Percentiles rank a stretch among this genome's conserved stretches.
Evolutionary conservation across 2,329 filamentous ascomycete genomes (phyloP).

Genomic region (Pseudogymnoascus sp.): DNA sequence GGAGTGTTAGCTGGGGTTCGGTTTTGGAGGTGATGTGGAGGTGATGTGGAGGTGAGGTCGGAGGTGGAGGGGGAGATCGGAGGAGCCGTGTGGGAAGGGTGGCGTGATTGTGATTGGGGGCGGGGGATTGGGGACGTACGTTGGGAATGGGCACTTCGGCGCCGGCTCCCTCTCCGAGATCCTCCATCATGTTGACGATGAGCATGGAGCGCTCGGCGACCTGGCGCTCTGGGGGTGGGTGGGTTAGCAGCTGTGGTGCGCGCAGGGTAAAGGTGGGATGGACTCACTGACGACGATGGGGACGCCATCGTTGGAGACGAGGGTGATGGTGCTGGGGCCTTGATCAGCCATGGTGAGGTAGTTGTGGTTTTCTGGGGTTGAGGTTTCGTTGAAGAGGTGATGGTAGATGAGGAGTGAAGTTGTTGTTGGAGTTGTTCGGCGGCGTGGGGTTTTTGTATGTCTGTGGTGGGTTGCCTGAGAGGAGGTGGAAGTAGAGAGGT

Average conservation of each 20-base stretch:
- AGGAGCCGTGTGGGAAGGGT: neutral
- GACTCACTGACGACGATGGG: slow-evolving; percentile 44
- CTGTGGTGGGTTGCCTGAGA: neutral
- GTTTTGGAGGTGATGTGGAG: neutral
- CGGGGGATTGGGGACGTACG: slow-evolving; percentile 36
- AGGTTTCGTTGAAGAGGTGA: neutral
- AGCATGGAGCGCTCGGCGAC: slow-evolving; percentile 88
- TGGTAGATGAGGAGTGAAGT: neutral
- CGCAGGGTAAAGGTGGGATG: slow-evolving; percentile 6
- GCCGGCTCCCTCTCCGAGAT: slow-evolving; percentile 61
- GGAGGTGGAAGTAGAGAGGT: neutral
- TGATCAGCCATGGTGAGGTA: slow-evolving; percentile 1
- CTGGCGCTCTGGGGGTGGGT: slow-evolving; percentile 55
- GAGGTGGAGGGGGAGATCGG: slow-evolving; percentile 14
- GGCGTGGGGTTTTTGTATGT: neutral
- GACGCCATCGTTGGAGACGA: slow-evolving; percentile 43
- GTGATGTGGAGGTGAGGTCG: neutral
- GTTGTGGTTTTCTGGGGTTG: neutral
- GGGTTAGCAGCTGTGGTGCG: slow-evolving; percentile 4
- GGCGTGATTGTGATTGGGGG: slow-evolving; percentile 11
- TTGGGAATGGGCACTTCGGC: slow-evolving; percentile 73
- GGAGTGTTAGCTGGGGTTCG: slow-evolving; percentile 13
- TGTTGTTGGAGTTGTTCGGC: neutral
- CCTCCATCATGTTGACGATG: slow-evolving; percentile 97
- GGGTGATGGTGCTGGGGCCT: slow-evolving; percentile 31